phyloP scores from a whole-genome alignment of 148 eudicot genomes.

The Heliosperma pusillum region DNA sequence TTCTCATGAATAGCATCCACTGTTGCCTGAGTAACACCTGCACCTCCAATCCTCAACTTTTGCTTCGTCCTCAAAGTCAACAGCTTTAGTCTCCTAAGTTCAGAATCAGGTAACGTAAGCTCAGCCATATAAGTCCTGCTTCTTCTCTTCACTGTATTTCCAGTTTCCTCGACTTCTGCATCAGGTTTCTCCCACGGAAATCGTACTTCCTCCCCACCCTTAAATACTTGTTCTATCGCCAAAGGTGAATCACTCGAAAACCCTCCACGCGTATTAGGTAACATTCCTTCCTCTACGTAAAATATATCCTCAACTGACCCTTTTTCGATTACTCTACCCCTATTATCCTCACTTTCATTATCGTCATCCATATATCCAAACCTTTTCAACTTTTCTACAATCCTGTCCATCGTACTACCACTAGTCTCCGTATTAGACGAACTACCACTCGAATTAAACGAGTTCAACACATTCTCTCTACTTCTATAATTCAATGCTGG shows the following conservation, averaged over 20 bases:
- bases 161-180: slow-evolving; percentile 27
- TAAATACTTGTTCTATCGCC: slow-evolving; percentile 47
- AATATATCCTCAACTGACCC: slow-evolving; percentile 94
- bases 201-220: slow-evolving; percentile 43
- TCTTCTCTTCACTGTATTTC: slow-evolving; percentile 48
- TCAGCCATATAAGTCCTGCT: slow-evolving; percentile 77
- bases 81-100: slow-evolving; percentile 62
- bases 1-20: slow-evolving; percentile 68
- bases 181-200: slow-evolving; percentile 91
- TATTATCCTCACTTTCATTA: slow-evolving; percentile 38
- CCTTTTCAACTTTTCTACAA: slow-evolving; percentile 77
- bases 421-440: slow-evolving; percentile 28
- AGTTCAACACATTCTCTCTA: slow-evolving; percentile 11
- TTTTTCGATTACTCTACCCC: slow-evolving; percentile 51
- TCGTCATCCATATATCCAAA: slow-evolving; percentile 75
- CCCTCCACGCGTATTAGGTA: slow-evolving; percentile 78
- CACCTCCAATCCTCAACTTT: slow-evolving; percentile 63
- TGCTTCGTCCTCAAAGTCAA: slow-evolving; percentile 59
- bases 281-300: slow-evolving; percentile 78
- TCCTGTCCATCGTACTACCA: slow-evolving; percentile 89
- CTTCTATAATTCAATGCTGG: slow-evolving; percentile 47
- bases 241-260: slow-evolving; percentile 53
- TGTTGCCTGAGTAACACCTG: slow-evolving; percentile 62
- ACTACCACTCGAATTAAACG: slow-evolving; percentile 33
- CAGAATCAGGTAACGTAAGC: slow-evolving; percentile 76